Evolutionary conservation across 208 protist genomes (phyloP), one percentile per base, ranked within the genome.

Genomic region (Crithidia fasciculata): DNA sequence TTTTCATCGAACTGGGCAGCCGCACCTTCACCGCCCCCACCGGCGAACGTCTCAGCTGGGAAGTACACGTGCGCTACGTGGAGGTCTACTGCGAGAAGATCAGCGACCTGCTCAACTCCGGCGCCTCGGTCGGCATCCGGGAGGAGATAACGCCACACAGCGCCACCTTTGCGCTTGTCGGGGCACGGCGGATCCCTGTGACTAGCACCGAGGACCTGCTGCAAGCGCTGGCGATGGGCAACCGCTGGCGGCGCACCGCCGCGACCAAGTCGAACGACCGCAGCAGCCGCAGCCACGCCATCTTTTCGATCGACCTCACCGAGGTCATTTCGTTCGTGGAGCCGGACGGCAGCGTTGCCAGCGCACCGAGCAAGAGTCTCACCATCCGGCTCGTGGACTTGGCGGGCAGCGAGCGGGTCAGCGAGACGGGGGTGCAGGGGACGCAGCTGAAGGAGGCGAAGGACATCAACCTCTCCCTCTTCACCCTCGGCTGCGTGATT

Each of bases 21-120:
- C 83, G 89, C 67, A 76, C 85, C 56, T 66, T 87, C 58, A 84
- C 72, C 44, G 64, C 77, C 18, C 12, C 80, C 18, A 63, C 69
- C 39, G 89, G 84, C 63, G 86, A 88, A 47, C 78, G 73, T 8
- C 50, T 95, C 41, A 86, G 80, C 55, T 96, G 92, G 89, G 86
- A 96, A 68, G 88, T 93, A 3, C 80, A 91, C 69, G 82, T 94
- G 43, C 86, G 86, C 57, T 97, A 94, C 71, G 84, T 98, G 18
- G 92, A 98, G 79, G 86, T 98, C 37, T 98, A 97, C 78, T 96
- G 92, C 78, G 94, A 98, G 77, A 87, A 86, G 45, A 86, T 96
- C 36, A 92, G 84, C 54, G 92, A 97, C 72, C 79, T 98, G 39
- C 85, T 98, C 56, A 92, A 93, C 77, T 69, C 67, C 68, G 80